Conservation (phyloP, 176 grass and related monocot species). For the Avena atlantica region DNA sequence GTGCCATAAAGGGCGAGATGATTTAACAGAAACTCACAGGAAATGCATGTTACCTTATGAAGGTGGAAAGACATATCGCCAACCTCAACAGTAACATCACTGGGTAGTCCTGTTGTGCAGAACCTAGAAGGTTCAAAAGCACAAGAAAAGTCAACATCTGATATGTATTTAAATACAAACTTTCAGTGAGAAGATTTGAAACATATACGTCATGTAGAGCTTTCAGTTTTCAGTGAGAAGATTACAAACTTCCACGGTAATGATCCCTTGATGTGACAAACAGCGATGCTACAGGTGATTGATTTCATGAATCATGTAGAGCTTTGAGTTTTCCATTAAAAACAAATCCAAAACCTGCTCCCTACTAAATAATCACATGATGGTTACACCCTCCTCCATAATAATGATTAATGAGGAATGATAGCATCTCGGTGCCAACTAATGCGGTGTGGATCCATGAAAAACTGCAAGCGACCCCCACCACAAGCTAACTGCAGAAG, state of each 20-base stretch:
- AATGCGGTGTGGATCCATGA: slow-evolving; percentile 49
- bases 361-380: slow-evolving; percentile 38
- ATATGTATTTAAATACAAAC: not conserved
- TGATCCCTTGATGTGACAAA: not conserved
- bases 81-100: slow-evolving; percentile 92
- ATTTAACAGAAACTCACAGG: not conserved
- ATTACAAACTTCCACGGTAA: not conserved
- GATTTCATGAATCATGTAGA: slow-evolving; percentile 19
- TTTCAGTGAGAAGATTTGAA: slow-evolving; percentile 12
- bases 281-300: not conserved
- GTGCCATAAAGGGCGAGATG: not conserved
- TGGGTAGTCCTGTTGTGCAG: slow-evolving; percentile 89
- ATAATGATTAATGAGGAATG: slow-evolving; percentile 40
- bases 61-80: slow-evolving; percentile 96
- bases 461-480: slow-evolving; percentile 14
- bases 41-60: slow-evolving; percentile 75
- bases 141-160: slow-evolving; percentile 3
- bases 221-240: slow-evolving; percentile 14
- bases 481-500: slow-evolving; percentile 31
- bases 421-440: slow-evolving; percentile 42
- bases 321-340: not conserved
- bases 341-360: slow-evolving; percentile 39
- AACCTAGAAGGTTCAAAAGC: slow-evolving; percentile 71
- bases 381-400: slow-evolving; percentile 39
- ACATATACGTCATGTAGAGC: not conserved